A percentile compares a stretch with the other conserved stretches of the same genome.
phyloP scores from a whole-genome alignment of 177 flowering plant genomes.

The Telopea speciosissima region DNA sequence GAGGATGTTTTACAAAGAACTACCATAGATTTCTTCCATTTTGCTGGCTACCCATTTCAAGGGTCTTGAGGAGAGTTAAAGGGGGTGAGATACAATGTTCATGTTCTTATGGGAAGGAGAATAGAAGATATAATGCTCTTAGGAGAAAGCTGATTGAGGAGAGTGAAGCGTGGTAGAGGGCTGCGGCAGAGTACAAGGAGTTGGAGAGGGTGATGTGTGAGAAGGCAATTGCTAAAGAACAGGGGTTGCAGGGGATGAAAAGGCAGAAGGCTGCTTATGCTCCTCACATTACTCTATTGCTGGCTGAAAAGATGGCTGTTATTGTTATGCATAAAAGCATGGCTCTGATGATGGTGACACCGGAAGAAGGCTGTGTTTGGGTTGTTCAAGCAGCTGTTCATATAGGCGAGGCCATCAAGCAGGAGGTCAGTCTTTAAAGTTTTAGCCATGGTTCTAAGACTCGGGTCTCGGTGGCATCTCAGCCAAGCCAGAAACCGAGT shows the following conservation, averaged over 20 bases:
- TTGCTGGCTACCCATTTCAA: constrained; percentile 24
- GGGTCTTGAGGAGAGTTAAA: constrained; percentile 6
- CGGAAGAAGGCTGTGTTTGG: constrained; percentile 49
- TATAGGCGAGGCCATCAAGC: constrained; percentile 78
- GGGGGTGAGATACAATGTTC: constrained; percentile 25
- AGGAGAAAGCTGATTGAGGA: constrained; percentile 77
- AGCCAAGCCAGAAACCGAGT: no score
- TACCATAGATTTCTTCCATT: constrained; percentile 57
- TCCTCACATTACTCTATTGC: constrained; percentile 53
- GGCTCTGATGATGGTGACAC: constrained; percentile 61
- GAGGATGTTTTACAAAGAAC: constrained; percentile 52
- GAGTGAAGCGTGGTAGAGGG: constrained; percentile 85
- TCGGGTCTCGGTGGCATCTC: no score
- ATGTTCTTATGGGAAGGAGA: constrained; percentile 35
- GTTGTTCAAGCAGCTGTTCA: constrained; percentile 76
- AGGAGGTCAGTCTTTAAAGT: constrained; percentile 50
- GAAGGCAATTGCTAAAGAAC: constrained; percentile 66
- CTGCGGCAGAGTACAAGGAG: constrained; percentile 68
- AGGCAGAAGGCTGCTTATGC: constrained; percentile 59
- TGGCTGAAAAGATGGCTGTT: constrained; percentile 84
- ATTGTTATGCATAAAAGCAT: constrained; percentile 93
- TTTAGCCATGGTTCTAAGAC: no score
- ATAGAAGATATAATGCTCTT: constrained; percentile 41
- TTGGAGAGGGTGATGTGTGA: constrained; percentile 75
- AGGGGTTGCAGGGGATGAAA: constrained; percentile 36